Conservation (phyloP, 352 stramenopile genomes). For the Pythium sukuiense region DNA sequence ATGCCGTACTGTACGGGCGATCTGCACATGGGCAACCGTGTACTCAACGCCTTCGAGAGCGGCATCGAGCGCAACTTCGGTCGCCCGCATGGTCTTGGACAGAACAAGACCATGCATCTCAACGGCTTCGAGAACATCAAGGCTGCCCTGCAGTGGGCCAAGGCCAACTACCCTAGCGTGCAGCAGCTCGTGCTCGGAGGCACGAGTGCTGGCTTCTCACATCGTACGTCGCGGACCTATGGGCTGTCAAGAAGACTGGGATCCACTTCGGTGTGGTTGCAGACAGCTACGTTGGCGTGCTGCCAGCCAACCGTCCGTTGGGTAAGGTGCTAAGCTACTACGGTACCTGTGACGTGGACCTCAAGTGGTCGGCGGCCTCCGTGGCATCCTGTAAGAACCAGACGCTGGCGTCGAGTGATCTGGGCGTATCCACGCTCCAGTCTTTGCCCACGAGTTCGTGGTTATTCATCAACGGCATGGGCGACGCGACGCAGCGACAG, state of each 20-base stretch:
- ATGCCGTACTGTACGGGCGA: slow-evolving; percentile 71
- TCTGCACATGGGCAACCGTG: slow-evolving; percentile 49
- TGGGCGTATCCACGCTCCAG: slow-evolving; percentile 46
- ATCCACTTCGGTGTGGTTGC: slow-evolving; percentile 51
- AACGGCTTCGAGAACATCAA: slow-evolving; percentile 26
- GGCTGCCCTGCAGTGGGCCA: slow-evolving; percentile 21
- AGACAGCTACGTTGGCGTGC: slow-evolving; percentile 63
- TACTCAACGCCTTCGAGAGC: slow-evolving; percentile 32
- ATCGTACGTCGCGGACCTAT: slow-evolving; percentile 46
- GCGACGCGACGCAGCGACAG: slow-evolving; percentile 53
- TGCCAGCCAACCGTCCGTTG: slow-evolving; percentile 41
- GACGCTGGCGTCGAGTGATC: slow-evolving; percentile 39
- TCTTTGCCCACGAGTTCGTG: slow-evolving; percentile 42
- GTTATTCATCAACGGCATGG: slow-evolving; percentile 63
- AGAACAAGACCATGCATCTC: slow-evolving; percentile 38
- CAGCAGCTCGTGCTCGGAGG: slow-evolving; percentile 22
- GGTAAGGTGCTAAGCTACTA: slow-evolving; percentile 60
- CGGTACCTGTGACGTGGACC: slow-evolving; percentile 38
- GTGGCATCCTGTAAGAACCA: slow-evolving; percentile 39
- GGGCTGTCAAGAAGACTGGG: slow-evolving; percentile 40
- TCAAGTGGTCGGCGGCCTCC: slow-evolving; percentile 35
- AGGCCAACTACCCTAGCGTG: slow-evolving; percentile 26
- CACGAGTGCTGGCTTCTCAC: slow-evolving; percentile 39
- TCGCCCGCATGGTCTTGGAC: slow-evolving; percentile 39
- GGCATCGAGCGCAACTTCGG: slow-evolving; percentile 38